phyloP scores from a whole-genome alignment of 2,329 filamentous ascomycete genomes.

The Pseudogymnoascus sp. region DNA sequence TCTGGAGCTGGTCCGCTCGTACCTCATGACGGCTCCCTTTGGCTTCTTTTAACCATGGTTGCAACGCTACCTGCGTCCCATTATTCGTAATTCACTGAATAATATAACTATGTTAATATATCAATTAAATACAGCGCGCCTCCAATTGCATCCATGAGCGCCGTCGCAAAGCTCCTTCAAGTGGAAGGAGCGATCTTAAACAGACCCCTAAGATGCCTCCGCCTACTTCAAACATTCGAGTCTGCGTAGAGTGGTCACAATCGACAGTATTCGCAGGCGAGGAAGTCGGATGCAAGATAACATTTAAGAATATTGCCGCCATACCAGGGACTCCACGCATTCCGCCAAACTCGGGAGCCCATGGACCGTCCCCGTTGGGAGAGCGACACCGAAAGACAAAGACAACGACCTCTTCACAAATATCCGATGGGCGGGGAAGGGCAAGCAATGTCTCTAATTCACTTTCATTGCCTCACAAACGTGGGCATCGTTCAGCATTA shows the following conservation, averaged over 20 bases:
- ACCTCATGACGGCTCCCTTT: background rate
- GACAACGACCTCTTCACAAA: slow-evolving; percentile 19
- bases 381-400: slow-evolving; percentile 25
- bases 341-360: slow-evolving; percentile 21
- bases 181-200: slow-evolving; percentile 22
- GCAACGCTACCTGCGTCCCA: background rate
- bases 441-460: slow-evolving; percentile 26
- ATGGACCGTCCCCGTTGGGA: slow-evolving; percentile 20
- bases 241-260: slow-evolving; percentile 92
- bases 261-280: slow-evolving; percentile 94
- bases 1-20: background rate
- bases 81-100: background rate
- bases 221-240: slow-evolving; percentile 70
- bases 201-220: slow-evolving; percentile 27
- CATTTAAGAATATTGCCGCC: slow-evolving; percentile 72
- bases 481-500: slow-evolving; percentile 60
- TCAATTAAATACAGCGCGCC: slow-evolving; percentile 6
- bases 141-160: slow-evolving; percentile 26
- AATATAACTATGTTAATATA: slow-evolving; percentile 10
- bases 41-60: background rate
- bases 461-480: slow-evolving; percentile 26
- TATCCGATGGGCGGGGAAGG: slow-evolving; percentile 14
- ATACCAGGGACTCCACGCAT: slow-evolving; percentile 19
- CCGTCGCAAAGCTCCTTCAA: slow-evolving; percentile 25
- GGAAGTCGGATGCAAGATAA: slow-evolving; percentile 90